A percentile compares a stretch with the other conserved stretches of the same genome.
Evolutionary conservation across 768 basidiomycete species (phyloP).

Genomic region (Trametopsis cervina): DNA sequence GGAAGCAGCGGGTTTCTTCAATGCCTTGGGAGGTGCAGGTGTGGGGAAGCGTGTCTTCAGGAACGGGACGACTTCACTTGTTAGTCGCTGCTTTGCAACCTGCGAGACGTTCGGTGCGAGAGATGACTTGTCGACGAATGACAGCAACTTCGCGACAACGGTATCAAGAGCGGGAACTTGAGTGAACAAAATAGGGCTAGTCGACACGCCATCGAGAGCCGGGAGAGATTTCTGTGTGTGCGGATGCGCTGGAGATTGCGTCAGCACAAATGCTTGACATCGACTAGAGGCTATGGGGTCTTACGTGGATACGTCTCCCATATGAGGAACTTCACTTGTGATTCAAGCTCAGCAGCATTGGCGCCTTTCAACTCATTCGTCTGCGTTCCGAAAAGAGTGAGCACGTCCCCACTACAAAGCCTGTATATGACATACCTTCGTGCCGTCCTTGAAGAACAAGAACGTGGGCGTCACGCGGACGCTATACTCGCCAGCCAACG

Average conservation of each 20-base stretch:
- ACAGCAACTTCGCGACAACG: slow-evolving; percentile 51
- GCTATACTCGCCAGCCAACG: slow-evolving; percentile 54
- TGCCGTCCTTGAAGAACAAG: slow-evolving; percentile 74
- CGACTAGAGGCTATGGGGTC: slow-evolving; percentile 23
- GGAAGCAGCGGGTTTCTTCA: slow-evolving; percentile 26
- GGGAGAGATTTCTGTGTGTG: slow-evolving; percentile 59
- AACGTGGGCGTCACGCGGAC: slow-evolving; percentile 85
- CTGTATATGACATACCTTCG: slow-evolving; percentile 41
- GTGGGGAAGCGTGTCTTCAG: slow-evolving; percentile 52
- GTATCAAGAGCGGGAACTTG: slow-evolving; percentile 65
- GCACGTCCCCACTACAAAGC: background rate
- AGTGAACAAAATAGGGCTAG: slow-evolving; percentile 69
- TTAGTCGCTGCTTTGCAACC: slow-evolving; percentile 40
- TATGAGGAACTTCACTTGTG: slow-evolving; percentile 68
- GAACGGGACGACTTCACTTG: slow-evolving; percentile 48
- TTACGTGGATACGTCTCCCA: slow-evolving; percentile 77
- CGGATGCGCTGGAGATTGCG: slow-evolving; percentile 53
- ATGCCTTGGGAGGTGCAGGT: slow-evolving; percentile 11
- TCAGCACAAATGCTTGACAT: background rate
- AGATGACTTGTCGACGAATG: slow-evolving; percentile 46
- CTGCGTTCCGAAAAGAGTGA: slow-evolving; percentile 28
- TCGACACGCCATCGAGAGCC: slow-evolving; percentile 51
- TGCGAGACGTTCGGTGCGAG: slow-evolving; percentile 25
- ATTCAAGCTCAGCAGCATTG: slow-evolving; percentile 57
- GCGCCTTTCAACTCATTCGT: slow-evolving; percentile 67